Evolutionary conservation across 345 rosid genomes (phyloP), one percentile per base, ranked within the genome.

Genomic region (Raphanus raphanistrum): DNA sequence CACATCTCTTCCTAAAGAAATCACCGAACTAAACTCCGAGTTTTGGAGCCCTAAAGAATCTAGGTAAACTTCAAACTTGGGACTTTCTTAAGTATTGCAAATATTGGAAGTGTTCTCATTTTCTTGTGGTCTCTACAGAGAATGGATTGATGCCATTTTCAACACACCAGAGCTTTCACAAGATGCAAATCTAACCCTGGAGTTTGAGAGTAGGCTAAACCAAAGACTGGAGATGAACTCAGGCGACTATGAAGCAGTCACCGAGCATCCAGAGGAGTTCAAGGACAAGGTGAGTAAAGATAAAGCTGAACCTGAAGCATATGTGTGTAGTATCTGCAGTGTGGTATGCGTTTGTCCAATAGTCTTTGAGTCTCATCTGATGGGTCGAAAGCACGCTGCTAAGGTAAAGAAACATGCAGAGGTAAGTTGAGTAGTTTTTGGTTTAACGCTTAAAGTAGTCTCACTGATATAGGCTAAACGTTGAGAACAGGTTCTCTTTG

Each of bases 21-120:
- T 60, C 65, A 41, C 57, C 59, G 84, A 87, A 81, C 38, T 54
- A 7, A 86, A 78, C 54, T 76, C 70, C 62, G 70, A 79, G 63
- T 66, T 72, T 36, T 58, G 50, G 6, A 28, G 71, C 52, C 52
- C 15, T 50, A 16, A 15, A 50, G 85, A 50, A 50, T 8, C 57
- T 52, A 52, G 57, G 58, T 52, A 15, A 52, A 15, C 58, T 52
- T 52, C 8, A 8, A 52, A 50, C 16, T 13, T n/a, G 6, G 57
- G 31, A 9, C 15, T 52, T 38, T 9, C 11, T 11, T 12, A 45
- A 45, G 15, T 36, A 26, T 12, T 15, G 8, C 16, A 52, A 52
- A 13, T 52, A 21, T 21, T 21, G 21, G 8, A 52, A 52, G 57
- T 52, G 3, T 52, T 52, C 25, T 52, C 8, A 52, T 52, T 52